phyloP scores from a whole-genome alignment of 495 filamentous ascomycete genomes.

The Parathielavia hyrcaniae region DNA sequence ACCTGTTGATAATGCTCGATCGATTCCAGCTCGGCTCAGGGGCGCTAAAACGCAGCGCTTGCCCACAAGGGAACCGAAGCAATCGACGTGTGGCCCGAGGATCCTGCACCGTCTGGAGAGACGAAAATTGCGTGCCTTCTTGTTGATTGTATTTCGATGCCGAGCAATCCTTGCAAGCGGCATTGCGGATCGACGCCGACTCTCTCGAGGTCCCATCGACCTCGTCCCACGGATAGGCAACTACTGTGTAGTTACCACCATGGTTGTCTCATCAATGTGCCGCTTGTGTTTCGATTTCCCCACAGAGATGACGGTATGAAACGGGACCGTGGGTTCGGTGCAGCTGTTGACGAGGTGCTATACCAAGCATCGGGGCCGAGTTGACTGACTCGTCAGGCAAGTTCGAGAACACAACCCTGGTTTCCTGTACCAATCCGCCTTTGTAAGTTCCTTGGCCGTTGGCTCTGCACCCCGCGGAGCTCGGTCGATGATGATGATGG shows the following conservation, averaged over 20 bases:
- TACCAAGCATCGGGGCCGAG: background rate
- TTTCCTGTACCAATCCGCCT: background rate
- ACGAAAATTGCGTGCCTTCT: background rate
- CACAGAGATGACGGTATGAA: background rate
- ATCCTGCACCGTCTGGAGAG: background rate
- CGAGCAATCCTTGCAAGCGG: constrained; percentile 10
- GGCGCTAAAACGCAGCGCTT: constrained; percentile 16
- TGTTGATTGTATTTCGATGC: constrained; percentile 2
- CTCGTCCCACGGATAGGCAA: no score
- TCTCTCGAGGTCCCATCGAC: background rate
- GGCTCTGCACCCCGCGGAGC: background rate
- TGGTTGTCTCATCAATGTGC: background rate
- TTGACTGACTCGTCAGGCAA: background rate
- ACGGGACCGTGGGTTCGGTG: background rate
- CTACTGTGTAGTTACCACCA: no score
- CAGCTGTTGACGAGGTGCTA: background rate
- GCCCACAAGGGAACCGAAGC: background rate
- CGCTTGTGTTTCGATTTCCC: background rate
- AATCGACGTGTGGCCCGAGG: background rate
- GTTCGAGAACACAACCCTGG: background rate
- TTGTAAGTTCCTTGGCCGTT: background rate
- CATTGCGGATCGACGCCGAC: background rate
- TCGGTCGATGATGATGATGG: background rate
- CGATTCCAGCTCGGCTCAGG: background rate
- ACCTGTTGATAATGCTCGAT: background rate